A percentile compares a stretch with the other conserved stretches of the same genome.
Conservation (phyloP, 306 rosid genomes). For the Glycine tomentella region DNA sequence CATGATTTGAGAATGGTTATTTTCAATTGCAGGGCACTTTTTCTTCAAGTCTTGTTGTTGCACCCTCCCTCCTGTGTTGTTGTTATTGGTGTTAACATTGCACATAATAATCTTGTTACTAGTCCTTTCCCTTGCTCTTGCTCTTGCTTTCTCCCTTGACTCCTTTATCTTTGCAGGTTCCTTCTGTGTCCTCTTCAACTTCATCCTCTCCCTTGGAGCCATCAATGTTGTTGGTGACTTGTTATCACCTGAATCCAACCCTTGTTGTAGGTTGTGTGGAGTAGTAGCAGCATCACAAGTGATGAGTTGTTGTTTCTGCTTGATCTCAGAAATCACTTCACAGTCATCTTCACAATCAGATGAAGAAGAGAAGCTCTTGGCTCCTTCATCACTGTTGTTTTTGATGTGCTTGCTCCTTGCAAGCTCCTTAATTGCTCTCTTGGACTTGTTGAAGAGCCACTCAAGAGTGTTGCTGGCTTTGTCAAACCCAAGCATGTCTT, state of each 20-base stretch:
- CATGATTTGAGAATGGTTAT: constrained; percentile 1
- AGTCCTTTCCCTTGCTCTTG: constrained; percentile 87
- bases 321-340: constrained; percentile 40
- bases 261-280: constrained; percentile 33
- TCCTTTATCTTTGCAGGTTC: constrained; percentile 59
- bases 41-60: constrained; percentile 40
- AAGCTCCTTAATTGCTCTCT: constrained; percentile 70
- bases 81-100: not conserved
- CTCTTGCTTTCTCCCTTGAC: constrained; percentile 84
- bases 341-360: constrained; percentile 54
- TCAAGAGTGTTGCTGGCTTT: constrained; percentile 93
- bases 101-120: constrained; percentile 61
- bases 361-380: constrained; percentile 47
- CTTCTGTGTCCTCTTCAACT: constrained; percentile 48
- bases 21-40: constrained; percentile 40
- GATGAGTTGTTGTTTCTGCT: constrained; percentile 41
- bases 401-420: constrained; percentile 43
- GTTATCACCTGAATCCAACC: constrained; percentile 29
- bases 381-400: constrained; percentile 34
- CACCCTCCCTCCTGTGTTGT: not conserved
- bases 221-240: constrained; percentile 6
- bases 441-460: constrained; percentile 87
- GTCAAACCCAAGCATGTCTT: constrained; percentile 95
- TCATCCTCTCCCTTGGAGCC: constrained; percentile 37
- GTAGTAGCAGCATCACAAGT: not conserved